phyloP scores from a whole-genome alignment of 1,284 basidiomycete species.

The Ustilago tritici region DNA sequence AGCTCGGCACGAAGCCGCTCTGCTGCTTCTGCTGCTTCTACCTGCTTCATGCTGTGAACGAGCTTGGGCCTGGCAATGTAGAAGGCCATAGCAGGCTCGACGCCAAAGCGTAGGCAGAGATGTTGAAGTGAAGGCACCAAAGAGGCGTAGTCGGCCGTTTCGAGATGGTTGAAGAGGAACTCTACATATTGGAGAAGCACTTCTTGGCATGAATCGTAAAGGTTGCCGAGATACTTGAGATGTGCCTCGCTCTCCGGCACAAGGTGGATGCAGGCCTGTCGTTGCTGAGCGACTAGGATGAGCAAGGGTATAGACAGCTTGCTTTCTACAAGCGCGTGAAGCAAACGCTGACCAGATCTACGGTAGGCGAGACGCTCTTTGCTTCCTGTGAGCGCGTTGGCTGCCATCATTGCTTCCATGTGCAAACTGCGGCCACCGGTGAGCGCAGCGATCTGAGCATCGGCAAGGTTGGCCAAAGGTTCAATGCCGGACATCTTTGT shows the following conservation, averaged over 20 bases:
- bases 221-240: conserved; percentile 66
- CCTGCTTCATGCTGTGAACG: conserved; percentile 50
- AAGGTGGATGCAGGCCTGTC: conserved; percentile 65
- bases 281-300: conserved; percentile 66
- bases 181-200: conserved; percentile 68
- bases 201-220: conserved; percentile 65
- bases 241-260: conserved; percentile 62
- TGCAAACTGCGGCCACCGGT: conserved; percentile 88
- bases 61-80: conserved; percentile 64
- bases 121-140: conserved; percentile 54
- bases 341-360: conserved; percentile 55
- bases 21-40: conserved; percentile 49
- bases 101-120: conserved; percentile 59
- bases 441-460: conserved; percentile 87
- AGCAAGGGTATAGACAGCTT: conserved; percentile 62
- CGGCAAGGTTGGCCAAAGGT: conserved; percentile 75
- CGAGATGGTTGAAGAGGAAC: conserved; percentile 62
- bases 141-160: conserved; percentile 54
- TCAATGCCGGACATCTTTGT: conserved; percentile 96
- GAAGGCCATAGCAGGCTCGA: conserved; percentile 65
- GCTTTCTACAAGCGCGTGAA: conserved; percentile 49
- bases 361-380: conserved; percentile 53
- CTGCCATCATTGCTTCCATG: conserved; percentile 77
- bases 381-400: conserved; percentile 59
- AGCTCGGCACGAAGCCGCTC: conserved; percentile 51